These are phyloP conservation scores for Lasiosphaeria ovina DNA, from an alignment of 495 filamentous ascomycete genomes.

Conservation along the genomic window DNA sequence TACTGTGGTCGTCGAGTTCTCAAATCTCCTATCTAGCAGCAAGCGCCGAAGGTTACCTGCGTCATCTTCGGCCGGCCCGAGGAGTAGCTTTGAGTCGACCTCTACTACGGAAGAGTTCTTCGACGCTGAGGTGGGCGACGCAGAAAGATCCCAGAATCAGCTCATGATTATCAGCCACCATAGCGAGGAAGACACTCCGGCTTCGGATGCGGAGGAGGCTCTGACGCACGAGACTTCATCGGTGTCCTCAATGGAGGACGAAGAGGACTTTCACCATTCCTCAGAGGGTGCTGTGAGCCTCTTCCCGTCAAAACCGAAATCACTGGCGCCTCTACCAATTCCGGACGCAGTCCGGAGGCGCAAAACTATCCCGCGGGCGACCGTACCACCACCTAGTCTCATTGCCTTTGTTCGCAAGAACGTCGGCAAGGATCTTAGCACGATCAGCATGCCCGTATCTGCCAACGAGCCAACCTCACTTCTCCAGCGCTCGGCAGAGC, in stretches of 20 bases:
- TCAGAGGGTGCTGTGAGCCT: constrained; percentile 48
- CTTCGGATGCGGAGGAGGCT: constrained; percentile 56
- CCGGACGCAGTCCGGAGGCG: constrained; percentile 62
- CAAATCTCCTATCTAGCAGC: constrained; percentile 68
- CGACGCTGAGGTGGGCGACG: constrained; percentile 74
- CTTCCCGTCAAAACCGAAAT: constrained; percentile 72
- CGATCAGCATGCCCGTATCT: constrained; percentile 94
- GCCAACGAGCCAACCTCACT: constrained; percentile 91
- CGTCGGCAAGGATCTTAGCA: constrained; percentile 93
- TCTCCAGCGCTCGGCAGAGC: constrained; percentile 82
- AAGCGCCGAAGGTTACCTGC: constrained; percentile 68
- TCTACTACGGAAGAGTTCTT: constrained; percentile 82
- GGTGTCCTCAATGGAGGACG: constrained; percentile 58
- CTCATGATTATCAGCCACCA: constrained; percentile 71
- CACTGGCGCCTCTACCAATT: constrained; percentile 75
- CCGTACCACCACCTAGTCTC: constrained; percentile 77
- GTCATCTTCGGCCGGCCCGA: constrained; percentile 50
- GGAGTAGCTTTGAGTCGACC: constrained; percentile 72
- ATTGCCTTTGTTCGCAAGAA: constrained; percentile 96
- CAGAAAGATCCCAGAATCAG: constrained; percentile 52
- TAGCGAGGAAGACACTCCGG: constrained; percentile 55
- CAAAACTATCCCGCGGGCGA: constrained; percentile 65
- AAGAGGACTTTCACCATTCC: constrained; percentile 35
- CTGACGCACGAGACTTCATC: constrained; percentile 59
- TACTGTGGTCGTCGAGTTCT: constrained; percentile 76